Conservation (phyloP, 2,329 filamentous ascomycete species). For the Hypoxylon sp. region DNA sequence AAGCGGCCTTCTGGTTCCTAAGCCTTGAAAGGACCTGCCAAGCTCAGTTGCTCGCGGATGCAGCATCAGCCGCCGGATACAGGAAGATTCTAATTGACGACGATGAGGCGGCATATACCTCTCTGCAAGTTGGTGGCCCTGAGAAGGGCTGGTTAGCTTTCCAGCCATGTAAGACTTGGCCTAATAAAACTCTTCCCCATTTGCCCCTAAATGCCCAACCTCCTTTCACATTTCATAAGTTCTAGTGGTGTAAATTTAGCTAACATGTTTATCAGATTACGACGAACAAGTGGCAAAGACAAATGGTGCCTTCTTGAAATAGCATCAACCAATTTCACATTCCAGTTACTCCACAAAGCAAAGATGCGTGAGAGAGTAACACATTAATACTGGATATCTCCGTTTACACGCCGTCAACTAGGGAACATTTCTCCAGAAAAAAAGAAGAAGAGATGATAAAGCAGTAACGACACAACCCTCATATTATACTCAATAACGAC, state of each 20-base stretch:
- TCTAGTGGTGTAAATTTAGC: not conserved
- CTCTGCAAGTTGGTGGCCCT: constrained; percentile 51
- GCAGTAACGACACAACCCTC: not conserved
- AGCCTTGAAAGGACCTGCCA: constrained; percentile 74
- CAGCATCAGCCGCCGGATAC: constrained; percentile 60
- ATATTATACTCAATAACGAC: not conserved
- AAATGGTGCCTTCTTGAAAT: constrained; percentile 41
- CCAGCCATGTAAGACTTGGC: constrained; percentile 46
- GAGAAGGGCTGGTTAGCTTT: constrained; percentile 55
- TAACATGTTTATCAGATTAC: constrained; percentile 33
- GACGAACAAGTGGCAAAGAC: constrained; percentile 44
- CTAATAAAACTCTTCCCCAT: not conserved
- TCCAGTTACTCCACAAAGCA: not conserved
- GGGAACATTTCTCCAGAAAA: not conserved
- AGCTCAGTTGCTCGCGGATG: constrained; percentile 73
- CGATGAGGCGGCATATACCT: constrained; percentile 50
- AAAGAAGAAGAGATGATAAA: not conserved
- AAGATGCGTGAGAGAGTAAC: not conserved
- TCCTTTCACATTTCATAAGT: not conserved
- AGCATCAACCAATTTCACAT: not conserved
- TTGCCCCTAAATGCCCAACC: not conserved
- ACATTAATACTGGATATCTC: not conserved
- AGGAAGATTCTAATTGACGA: constrained; percentile 52
- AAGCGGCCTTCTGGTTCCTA: constrained; percentile 75
- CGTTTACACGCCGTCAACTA: not conserved